Evolutionary conservation across 306 rosid species (phyloP), one percentile per base, ranked within the genome.

Genomic region (Senna siamea): DNA sequence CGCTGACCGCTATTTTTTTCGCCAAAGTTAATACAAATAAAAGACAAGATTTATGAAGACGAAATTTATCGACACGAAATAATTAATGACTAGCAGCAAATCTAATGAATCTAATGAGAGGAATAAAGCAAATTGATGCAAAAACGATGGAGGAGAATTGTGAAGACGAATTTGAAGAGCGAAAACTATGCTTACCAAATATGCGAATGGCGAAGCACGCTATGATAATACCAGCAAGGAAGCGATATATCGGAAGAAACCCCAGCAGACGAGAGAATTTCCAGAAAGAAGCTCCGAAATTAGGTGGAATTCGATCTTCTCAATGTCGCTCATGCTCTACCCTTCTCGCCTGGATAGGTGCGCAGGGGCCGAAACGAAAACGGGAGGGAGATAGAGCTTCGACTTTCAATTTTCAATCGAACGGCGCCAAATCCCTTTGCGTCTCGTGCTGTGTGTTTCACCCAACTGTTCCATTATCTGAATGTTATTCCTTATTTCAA

Each of bases 101-200:
- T 13, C 17, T 20, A 43, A 13, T 20, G 34, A 41, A 63, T 19
- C 14, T 26, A 26, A 38, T 0, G 65, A 28, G 17, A 23, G 50
- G 23, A n/a, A n/a, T 26, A 76, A 46, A 56, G 18, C 57, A 54
- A 4, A 15, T 43, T 66, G 50, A 54, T 18, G 47, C 19, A 26
- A 15, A 15, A 7, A 22, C n/a, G 9, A 11, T 14, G 32, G 41
- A 52, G 40, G 20, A 22, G 5, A 57, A 11, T 5, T 15, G 12
- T 34, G 44, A 64, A 5, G 47, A 7, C 2, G 47, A 18, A 59
- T 38, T 47, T 28, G n/a, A 74, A 60, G 61, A 61, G 54, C 8
- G 40, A 37, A 41, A 44, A 69, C 9, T 15, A 12, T 26, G 30
- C 58, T 62, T 69, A 81, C 81, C 54, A n/a, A 68, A 32, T 23